Evolutionary conservation across 192 early-diverging fungal species (phyloP).

Genomic region (Martensiomyces pterosporus): DNA sequence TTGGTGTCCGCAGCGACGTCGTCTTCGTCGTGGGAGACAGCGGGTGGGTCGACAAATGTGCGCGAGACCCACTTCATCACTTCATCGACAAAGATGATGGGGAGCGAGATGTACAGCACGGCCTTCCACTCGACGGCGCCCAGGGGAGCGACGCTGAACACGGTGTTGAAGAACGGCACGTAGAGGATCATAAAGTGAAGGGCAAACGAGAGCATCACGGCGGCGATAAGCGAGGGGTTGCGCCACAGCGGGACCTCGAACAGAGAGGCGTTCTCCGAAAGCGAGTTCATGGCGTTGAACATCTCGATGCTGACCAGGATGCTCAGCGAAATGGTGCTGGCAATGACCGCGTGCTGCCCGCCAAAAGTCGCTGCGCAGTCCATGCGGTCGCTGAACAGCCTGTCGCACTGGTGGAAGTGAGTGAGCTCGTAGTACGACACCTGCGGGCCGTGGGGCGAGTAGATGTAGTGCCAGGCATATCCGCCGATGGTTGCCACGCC

Average conservation of each 20-base stretch:
- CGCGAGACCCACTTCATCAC: constrained; percentile 73
- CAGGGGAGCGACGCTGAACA: constrained; percentile 90
- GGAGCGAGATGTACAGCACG: constrained; percentile 82
- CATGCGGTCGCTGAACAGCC: constrained; percentile 78
- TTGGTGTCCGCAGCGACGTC: neutral
- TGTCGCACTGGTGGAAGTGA: constrained; percentile 86
- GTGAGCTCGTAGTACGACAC: constrained; percentile 88
- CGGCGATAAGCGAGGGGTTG: constrained; percentile 82
- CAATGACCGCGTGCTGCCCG: constrained; percentile 71
- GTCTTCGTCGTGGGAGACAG: neutral
- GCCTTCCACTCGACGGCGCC: constrained; percentile 86
- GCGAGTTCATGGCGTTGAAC: constrained; percentile 97
- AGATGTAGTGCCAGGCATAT: constrained; percentile 99
- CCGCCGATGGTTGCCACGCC: constrained; percentile 92
- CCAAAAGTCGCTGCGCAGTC: constrained; percentile 86
- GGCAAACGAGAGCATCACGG: constrained; percentile 83
- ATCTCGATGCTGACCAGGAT: constrained; percentile 97
- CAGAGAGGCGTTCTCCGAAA: constrained; percentile 94
- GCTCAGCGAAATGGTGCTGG: constrained; percentile 93
- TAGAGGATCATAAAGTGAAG: constrained; percentile 95
- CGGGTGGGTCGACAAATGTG: constrained; percentile 47
- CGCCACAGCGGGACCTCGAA: constrained; percentile 87
- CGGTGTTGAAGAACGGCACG: constrained; percentile 88
- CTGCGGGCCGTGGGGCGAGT: constrained; percentile 80
- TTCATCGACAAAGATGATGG: constrained; percentile 93